phyloP scores from a whole-genome alignment of 345 rosid species.

The Citrus medica region DNA sequence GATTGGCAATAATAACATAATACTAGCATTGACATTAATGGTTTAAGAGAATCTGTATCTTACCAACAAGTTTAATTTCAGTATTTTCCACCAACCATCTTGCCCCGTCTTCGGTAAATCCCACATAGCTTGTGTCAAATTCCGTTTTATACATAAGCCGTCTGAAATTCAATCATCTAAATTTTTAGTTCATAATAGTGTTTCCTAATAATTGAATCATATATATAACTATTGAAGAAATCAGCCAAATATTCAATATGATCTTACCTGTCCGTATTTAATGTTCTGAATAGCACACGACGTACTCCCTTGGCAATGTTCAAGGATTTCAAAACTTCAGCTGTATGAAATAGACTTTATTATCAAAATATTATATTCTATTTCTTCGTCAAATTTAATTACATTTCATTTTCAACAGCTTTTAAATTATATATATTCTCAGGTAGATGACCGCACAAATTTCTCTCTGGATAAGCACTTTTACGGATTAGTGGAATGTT shows the following conservation, averaged over 20 bases:
- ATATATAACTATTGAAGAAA: neutral
- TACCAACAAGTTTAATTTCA: conserved; percentile 84
- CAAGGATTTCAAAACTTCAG: conserved; percentile 57
- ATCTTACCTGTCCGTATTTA: conserved; percentile 59
- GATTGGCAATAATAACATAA: too few species aligned
- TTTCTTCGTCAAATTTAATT: too few species aligned
- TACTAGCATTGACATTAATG: too few species aligned
- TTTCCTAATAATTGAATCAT: neutral
- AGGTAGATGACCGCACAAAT: too few species aligned
- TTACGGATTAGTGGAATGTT: too few species aligned
- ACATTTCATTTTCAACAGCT: too few species aligned
- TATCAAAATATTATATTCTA: too few species aligned
- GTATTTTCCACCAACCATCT: conserved; percentile 93
- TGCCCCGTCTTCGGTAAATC: conserved; percentile 80
- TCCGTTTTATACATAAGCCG: conserved; percentile 63
- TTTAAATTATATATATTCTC: too few species aligned
- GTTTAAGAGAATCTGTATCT: neutral
- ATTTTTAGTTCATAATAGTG: neutral
- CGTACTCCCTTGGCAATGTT: conserved; percentile 54
- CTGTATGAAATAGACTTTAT: conserved; percentile 21
- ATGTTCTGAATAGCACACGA: conserved; percentile 61
- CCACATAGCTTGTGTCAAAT: conserved; percentile 79
- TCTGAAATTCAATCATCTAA: conserved; percentile 35
- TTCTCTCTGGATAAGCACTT: too few species aligned
- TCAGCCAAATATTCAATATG: neutral